phyloP scores from a whole-genome alignment of 345 rosid species.

The Turritis glabra region DNA sequence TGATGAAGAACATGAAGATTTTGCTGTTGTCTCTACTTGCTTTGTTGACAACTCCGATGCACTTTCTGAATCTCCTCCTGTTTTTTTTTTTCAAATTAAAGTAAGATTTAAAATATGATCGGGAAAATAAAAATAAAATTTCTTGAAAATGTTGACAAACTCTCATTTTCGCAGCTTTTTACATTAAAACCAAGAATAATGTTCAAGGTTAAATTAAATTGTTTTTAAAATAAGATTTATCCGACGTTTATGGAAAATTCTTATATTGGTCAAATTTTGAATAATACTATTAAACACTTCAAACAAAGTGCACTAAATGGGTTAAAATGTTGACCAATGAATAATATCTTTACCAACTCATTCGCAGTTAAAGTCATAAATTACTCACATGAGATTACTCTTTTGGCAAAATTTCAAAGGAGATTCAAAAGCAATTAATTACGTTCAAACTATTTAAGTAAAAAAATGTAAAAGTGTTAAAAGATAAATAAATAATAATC shows the following conservation, averaged over 20 bases:
- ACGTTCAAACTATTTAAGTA: background rate
- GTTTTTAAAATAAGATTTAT: background rate
- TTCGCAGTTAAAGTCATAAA: background rate
- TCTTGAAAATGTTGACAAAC: conserved; percentile 23
- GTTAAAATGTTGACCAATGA: conserved; percentile 12
- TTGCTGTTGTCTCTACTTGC: conserved; percentile 28
- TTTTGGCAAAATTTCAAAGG: background rate
- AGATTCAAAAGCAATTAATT: background rate
- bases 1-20: conserved; percentile 35
- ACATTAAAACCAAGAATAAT: conserved; percentile 27
- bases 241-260: background rate
- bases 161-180: conserved; percentile 21
- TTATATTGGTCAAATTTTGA: background rate
- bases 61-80: conserved; percentile 41
- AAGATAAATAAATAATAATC: background rate
- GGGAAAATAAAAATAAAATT: conserved; percentile 1
- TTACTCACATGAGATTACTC: background rate
- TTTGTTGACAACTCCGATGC: conserved; percentile 40
- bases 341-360: background rate
- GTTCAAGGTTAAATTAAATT: conserved; percentile 4
- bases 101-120: conserved; percentile 1
- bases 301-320: background rate
- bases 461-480: background rate
- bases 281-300: background rate
- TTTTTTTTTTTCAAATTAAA: conserved; percentile 39